phyloP scores from a whole-genome alignment of 1,139 yeast species.

The Yamadazyma trypodendri region DNA sequence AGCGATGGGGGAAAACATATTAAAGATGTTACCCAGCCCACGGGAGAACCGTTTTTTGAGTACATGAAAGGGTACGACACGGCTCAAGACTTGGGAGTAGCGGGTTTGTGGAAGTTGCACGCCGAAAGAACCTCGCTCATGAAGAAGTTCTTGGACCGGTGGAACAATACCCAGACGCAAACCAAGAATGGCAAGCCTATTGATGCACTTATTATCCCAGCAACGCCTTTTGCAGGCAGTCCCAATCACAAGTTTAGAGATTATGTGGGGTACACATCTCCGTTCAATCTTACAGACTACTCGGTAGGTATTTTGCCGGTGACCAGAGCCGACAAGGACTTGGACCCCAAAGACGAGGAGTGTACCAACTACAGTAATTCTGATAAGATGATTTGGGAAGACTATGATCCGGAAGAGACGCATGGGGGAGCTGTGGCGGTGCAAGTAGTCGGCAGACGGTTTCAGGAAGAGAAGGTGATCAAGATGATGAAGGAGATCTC shows the following conservation, averaged over 20 bases:
- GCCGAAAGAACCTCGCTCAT: slow-evolving; percentile 29
- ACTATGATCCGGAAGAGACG: slow-evolving; percentile 55
- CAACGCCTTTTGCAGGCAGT: slow-evolving; percentile 46
- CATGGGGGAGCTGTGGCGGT: slow-evolving; percentile 67
- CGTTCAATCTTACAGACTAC: slow-evolving; percentile 60
- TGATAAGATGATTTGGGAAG: slow-evolving; percentile 23
- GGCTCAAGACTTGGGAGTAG: slow-evolving; percentile 30
- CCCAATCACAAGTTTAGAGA: slow-evolving; percentile 37
- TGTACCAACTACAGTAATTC: slow-evolving; percentile 17
- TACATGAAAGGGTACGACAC: slow-evolving; percentile 34
- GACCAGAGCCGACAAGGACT: slow-evolving; percentile 45
- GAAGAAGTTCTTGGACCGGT: slow-evolving; percentile 37
- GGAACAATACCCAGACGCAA: slow-evolving; percentile 27
- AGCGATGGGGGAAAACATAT: slow-evolving; percentile 47
- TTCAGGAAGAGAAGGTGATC: slow-evolving; percentile 62
- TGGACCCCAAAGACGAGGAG: slow-evolving; percentile 30
- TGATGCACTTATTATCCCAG: slow-evolving; percentile 50
- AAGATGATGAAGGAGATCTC: slow-evolving; percentile 31
- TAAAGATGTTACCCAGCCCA: slow-evolving; percentile 23
- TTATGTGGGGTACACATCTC: slow-evolving; percentile 51
- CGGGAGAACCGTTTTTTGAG: slow-evolving; percentile 50
- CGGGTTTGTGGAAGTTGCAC: slow-evolving; percentile 45
- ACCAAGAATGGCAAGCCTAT: slow-evolving; percentile 43
- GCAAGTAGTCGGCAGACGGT: slow-evolving; percentile 58
- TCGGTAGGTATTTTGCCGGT: slow-evolving; percentile 61